Evolutionary conservation across 257 asterid genomes (phyloP), one percentile per base, ranked within the genome.

Genomic region (Nicotiana knightiana): DNA sequence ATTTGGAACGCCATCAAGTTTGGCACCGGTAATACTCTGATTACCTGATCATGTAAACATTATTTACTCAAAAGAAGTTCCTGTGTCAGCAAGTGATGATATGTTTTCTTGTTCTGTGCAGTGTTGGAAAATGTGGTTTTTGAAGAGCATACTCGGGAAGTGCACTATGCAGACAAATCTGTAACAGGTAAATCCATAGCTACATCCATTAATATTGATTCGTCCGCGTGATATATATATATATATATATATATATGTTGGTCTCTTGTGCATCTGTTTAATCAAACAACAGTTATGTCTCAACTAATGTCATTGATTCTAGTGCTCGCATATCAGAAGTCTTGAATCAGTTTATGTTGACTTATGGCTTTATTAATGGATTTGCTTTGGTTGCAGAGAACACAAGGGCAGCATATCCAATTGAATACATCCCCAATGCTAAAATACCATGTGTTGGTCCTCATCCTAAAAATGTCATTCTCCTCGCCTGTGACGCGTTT

Each of bases 371-470:
- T 43, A 43, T 43, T 57, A 18, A 33, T 13, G 11, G 24, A 2
- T 4, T 21, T 11, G 6, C 1, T 68, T n/a, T 43, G 21, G 39
- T 66, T 55, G 82, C 94, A 95, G 99, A 95, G 77, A 95, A 95
- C 87, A 95, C 99, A 15, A 81, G 99, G 63, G 99, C 97, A 18
- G 99, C 99, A 9, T 95, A 94, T 87, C 98, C 98, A 8, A 94
- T 94, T 32, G 97, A 94, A 30, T 93, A 93, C 87, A 94, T 93
- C 77, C 98, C 97, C 3, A 94, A 94, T 62, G 97, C 98, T 0
- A 92, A 91, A 88, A 88, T 93, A 83, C 99, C 99, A 3, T 95
- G 98, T 48, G 97, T 95, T 9, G 99, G 97, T n/a, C 98, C 99
- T 67, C 99, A 95, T 76, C 98, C 98, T 4, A 95, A 87, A 76